A percentile compares a stretch with the other conserved stretches of the same genome.
phyloP scores from a whole-genome alignment of 2,329 filamentous ascomycete species.

The Talaromyces amestolkiae region DNA sequence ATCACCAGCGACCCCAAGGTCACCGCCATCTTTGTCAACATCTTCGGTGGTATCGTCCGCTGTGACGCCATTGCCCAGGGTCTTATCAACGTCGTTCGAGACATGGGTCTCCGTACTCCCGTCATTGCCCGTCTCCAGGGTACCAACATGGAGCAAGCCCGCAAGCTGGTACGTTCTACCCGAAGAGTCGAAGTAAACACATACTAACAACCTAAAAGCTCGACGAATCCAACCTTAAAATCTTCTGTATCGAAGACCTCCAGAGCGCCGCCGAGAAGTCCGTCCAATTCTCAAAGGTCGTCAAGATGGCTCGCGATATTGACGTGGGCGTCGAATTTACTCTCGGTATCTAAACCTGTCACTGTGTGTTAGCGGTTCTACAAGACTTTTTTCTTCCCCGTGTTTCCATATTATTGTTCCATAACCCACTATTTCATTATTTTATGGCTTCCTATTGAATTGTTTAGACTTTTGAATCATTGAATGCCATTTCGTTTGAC shows the following conservation, averaged over 20 bases:
- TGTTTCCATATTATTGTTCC: conserved; percentile 1
- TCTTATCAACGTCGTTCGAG: conserved; percentile 89
- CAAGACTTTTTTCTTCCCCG: conserved; percentile 3
- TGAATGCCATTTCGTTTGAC: background rate
- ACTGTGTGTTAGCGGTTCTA: conserved; percentile 5
- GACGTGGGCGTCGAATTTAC: conserved; percentile 96
- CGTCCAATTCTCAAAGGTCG: conserved; percentile 97
- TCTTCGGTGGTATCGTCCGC: conserved; percentile 97
- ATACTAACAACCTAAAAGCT: conserved; percentile 51
- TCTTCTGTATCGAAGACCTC: conserved; percentile 98
- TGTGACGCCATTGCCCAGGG: conserved; percentile 97
- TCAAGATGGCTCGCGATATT: conserved; percentile 97
- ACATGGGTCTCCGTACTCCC: conserved; percentile 92
- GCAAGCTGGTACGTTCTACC: conserved; percentile 61
- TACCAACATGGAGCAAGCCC: conserved; percentile 95
- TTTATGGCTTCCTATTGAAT: background rate
- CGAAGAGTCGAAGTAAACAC: background rate
- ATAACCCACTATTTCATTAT: background rate
- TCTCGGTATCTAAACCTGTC: conserved; percentile 74
- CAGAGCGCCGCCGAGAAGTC: conserved; percentile 97
- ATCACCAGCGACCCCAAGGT: conserved; percentile 99
- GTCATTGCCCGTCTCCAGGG: conserved; percentile 97
- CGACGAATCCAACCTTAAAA: conserved; percentile 97
- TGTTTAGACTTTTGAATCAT: conserved; percentile 2
- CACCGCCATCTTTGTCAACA: conserved; percentile 99